Evolutionary conservation across 2,329 filamentous ascomycete genomes (phyloP).

Genomic region (Aspergillus sp.): DNA sequence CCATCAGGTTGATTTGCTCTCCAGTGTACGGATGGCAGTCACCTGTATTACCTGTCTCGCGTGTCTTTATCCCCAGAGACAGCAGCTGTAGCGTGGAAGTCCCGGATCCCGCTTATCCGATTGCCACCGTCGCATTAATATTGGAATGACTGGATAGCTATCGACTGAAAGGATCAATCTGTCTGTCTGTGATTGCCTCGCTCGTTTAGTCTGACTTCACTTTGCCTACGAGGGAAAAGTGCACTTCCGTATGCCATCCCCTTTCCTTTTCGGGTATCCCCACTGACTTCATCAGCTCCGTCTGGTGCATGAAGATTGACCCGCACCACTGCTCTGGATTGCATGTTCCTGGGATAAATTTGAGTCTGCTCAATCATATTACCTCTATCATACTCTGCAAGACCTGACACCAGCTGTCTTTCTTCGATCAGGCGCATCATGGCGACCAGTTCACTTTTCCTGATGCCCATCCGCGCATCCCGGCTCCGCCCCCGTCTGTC

Average conservation of each 20-base stretch:
- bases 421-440: slow-evolving; percentile 6
- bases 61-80: not conserved
- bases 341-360: too few relatives aligned
- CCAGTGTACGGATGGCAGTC: slow-evolving; percentile 7
- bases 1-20: slow-evolving; percentile 1
- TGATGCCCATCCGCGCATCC: slow-evolving; percentile 10
- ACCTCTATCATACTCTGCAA: too few relatives aligned
- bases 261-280: not conserved
- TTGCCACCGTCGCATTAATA: not conserved
- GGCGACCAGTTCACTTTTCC: slow-evolving; percentile 10
- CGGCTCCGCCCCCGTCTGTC: slow-evolving; percentile 6
- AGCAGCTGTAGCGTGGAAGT: not conserved
- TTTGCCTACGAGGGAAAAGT: too few relatives aligned
- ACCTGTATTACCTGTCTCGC: not conserved
- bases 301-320: too few relatives aligned
- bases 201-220: too few relatives aligned
- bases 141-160: not conserved
- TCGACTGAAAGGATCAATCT: too few relatives aligned
- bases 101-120: not conserved
- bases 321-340: too few relatives aligned
- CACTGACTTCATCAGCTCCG: not conserved
- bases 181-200: too few relatives aligned
- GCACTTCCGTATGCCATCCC: not conserved
- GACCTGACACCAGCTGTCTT: not conserved
- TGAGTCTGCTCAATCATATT: too few relatives aligned